These are phyloP conservation scores for Candida pseudoviswanathii DNA, from an alignment of 1,139 yeast species.

Conservation along the genomic window DNA sequence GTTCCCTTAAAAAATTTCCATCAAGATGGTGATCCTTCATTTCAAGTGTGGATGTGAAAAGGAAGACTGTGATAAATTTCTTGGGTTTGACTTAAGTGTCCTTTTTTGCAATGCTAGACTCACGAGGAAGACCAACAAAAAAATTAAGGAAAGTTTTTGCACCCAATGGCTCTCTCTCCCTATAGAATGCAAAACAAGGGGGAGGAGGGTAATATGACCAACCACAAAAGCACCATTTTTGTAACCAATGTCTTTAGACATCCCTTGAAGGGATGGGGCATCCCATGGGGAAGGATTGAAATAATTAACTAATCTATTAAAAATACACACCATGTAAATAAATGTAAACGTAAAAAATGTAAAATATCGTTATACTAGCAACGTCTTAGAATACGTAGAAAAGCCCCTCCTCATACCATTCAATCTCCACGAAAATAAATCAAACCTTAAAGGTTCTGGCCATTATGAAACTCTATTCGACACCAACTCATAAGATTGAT, in stretches of 20 bases:
- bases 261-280: background rate
- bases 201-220: background rate
- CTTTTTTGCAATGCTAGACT: conserved; percentile 7
- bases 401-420: too few species aligned
- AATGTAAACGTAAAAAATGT: background rate
- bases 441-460: too few species aligned
- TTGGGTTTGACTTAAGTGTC: background rate
- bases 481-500: conserved; percentile 13
- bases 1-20: background rate
- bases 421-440: too few species aligned
- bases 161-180: conserved; percentile 1
- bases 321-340: background rate
- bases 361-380: background rate
- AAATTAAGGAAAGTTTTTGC: conserved; percentile 6
- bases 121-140: background rate
- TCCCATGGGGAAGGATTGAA: background rate
- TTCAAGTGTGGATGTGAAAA: background rate
- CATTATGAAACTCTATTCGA: conserved; percentile 10
- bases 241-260: background rate
- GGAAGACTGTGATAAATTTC: background rate
- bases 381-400: background rate
- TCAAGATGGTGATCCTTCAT: background rate
- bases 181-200: too few species aligned
- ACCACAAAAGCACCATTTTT: background rate
- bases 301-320: conserved; percentile 1